A percentile compares a stretch with the other conserved stretches of the same genome.
Conservation (phyloP, 768 basidiomycete species). For the Podaxis sp. region DNA sequence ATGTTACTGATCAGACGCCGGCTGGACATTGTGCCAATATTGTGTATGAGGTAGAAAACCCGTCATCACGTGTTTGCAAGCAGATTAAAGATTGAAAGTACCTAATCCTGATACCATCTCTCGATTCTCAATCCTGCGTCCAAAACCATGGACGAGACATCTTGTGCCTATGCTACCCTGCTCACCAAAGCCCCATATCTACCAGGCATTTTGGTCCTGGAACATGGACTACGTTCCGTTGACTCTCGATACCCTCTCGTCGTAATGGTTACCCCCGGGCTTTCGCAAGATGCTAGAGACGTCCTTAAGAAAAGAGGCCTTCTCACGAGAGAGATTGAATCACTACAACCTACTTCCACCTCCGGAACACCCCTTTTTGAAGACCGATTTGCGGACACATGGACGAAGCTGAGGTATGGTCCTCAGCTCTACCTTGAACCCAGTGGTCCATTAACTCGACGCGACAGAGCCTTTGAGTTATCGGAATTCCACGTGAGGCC, state of each 20-base stretch:
- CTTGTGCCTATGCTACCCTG: conserved; percentile 69
- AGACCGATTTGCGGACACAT: conserved; percentile 61
- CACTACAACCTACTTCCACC: conserved; percentile 47
- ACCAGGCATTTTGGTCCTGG: conserved; percentile 56
- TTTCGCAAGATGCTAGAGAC: conserved; percentile 46
- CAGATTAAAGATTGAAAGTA: background rate
- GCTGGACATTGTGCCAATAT: background rate
- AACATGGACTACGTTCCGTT: conserved; percentile 48
- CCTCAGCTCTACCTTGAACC: background rate
- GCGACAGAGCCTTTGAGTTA: conserved; percentile 54
- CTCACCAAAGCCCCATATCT: conserved; percentile 72
- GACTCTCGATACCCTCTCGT: conserved; percentile 70
- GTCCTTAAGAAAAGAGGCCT: conserved; percentile 55
- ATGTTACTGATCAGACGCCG: background rate
- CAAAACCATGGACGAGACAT: conserved; percentile 22
- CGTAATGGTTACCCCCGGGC: conserved; percentile 64
- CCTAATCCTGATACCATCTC: background rate
- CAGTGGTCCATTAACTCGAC: conserved; percentile 1
- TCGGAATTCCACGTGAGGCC: conserved; percentile 59
- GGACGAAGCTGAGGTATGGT: conserved; percentile 60
- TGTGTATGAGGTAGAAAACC: background rate
- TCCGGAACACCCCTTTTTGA: conserved; percentile 34
- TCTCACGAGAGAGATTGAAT: conserved; percentile 51
- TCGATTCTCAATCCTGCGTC: background rate
- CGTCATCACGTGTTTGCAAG: background rate